phyloP scores from a whole-genome alignment of 306 rosid genomes.

The Crotalaria pallida region DNA sequence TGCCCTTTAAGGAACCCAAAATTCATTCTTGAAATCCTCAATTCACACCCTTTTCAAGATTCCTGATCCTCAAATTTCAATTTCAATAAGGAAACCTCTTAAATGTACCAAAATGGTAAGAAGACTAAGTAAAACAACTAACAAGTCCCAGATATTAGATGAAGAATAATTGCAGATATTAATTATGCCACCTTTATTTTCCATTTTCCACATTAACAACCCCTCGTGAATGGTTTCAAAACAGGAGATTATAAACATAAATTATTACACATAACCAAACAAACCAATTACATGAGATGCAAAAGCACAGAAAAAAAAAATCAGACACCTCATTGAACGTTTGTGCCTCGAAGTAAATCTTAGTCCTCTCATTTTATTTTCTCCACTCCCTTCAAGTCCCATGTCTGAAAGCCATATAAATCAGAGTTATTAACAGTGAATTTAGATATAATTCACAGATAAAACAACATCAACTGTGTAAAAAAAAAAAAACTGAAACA shows the following conservation, averaged over 20 bases:
- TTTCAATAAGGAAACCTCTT: neutral
- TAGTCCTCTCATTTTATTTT: constrained; percentile 47
- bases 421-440: constrained; percentile 26
- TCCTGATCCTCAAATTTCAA: neutral
- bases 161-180: neutral
- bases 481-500: constrained; percentile 22
- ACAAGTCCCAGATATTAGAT: constrained; percentile 8
- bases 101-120: constrained; percentile 16
- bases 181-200: constrained; percentile 23
- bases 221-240: constrained; percentile 2
- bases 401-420: constrained; percentile 44
- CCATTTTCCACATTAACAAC: constrained; percentile 21
- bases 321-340: constrained; percentile 74
- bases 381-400: constrained; percentile 47
- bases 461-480: neutral
- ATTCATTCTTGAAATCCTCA: neutral
- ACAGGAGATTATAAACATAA: neutral
- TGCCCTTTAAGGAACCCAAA: neutral
- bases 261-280: constrained; percentile 24
- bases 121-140: constrained; percentile 24
- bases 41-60: constrained; percentile 2
- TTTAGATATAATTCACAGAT: constrained; percentile 3
- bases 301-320: neutral
- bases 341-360: constrained; percentile 54
- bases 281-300: constrained; percentile 19